These are phyloP conservation scores for Cystofilobasidium ferigula DNA, from an alignment of 768 basidiomycete genomes.

Conservation along the genomic window DNA sequence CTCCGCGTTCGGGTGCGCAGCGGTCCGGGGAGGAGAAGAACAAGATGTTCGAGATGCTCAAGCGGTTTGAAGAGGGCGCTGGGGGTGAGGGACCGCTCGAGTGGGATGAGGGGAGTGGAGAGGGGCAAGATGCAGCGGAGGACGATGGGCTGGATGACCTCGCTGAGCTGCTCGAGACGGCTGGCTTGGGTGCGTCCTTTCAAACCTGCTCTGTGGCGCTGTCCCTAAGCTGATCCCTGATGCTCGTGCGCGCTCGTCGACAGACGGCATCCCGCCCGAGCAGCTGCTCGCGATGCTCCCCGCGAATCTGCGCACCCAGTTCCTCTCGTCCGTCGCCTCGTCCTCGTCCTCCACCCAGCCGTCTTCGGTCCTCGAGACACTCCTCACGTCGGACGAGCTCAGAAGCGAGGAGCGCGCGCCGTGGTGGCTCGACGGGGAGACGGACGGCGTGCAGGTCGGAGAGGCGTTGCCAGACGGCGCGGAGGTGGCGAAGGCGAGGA, in stretches of 20 bases:
- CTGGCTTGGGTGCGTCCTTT: conserved; percentile 24
- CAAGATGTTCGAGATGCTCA: conserved; percentile 59
- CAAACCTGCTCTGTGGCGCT: conserved; percentile 41
- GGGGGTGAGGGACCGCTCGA: conserved; percentile 34
- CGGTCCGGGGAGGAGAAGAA: conserved; percentile 47
- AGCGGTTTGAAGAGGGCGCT: conserved; percentile 58
- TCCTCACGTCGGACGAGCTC: conserved; percentile 39
- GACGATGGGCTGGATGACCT: conserved; percentile 34
- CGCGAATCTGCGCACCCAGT: conserved; percentile 14
- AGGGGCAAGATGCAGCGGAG: conserved; percentile 40
- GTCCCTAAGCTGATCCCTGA: conserved; percentile 56
- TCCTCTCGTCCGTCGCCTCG: conserved; percentile 13
- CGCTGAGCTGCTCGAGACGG: conserved; percentile 40
- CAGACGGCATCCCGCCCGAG: conserved; percentile 54
- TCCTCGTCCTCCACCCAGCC: not conserved
- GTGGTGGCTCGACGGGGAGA: conserved; percentile 54
- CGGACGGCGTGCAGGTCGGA: conserved; percentile 22
- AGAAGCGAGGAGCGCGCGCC: conserved; percentile 47
- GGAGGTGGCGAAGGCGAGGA: conserved; percentile 43
- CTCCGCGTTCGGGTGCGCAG: conserved; percentile 30
- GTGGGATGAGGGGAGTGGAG: conserved; percentile 15
- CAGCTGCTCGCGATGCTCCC: conserved; percentile 28
- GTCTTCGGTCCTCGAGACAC: conserved; percentile 10
- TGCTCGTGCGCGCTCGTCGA: conserved; percentile 42
- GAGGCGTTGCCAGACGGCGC: conserved; percentile 35